Percentiles rank a stretch among this genome's conserved stretches.
Conservation (phyloP, 139 green algal genomes). For the Chlorella vulgaris region DNA sequence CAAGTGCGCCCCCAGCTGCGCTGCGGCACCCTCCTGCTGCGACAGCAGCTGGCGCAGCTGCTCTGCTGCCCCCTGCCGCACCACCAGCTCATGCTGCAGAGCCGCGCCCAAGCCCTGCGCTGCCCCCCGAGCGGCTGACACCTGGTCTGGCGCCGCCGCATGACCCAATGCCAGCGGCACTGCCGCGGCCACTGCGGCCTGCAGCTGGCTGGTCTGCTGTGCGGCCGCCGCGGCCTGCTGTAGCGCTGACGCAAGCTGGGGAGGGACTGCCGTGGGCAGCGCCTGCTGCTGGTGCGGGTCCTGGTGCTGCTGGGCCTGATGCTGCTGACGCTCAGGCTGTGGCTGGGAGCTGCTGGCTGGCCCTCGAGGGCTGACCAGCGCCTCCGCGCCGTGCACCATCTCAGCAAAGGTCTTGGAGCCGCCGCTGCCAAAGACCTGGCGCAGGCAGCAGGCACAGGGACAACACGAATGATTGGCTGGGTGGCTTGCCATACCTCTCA, state of each 20-base stretch:
- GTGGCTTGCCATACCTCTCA: too few relatives aligned
- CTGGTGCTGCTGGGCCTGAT: not conserved
- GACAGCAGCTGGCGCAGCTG: constrained; percentile 14
- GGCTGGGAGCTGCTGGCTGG: not conserved
- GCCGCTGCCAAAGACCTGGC: constrained; percentile 28
- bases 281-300: not conserved
- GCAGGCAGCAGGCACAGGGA: not conserved
- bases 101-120: not conserved
- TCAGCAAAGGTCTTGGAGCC: constrained; percentile 38
- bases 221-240: not conserved
- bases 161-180: not conserved
- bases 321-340: not conserved
- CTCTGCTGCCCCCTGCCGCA: not conserved
- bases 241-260: constrained; percentile 1
- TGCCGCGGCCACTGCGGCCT: not conserved
- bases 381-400: constrained; percentile 34
- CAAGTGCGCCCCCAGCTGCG: not conserved
- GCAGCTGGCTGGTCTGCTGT: not conserved
- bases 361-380: too few relatives aligned
- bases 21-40: not conserved
- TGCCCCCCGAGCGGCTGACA: not conserved
- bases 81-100: not conserved
- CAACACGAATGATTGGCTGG: not conserved
- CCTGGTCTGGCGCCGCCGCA: not conserved
- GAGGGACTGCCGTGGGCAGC: not conserved